A percentile compares a stretch with the other conserved stretches of the same genome.
These are phyloP conservation scores for Hymenoscyphus infarciens DNA, from an alignment of 2,329 filamentous ascomycete species.

Conservation along the genomic window DNA sequence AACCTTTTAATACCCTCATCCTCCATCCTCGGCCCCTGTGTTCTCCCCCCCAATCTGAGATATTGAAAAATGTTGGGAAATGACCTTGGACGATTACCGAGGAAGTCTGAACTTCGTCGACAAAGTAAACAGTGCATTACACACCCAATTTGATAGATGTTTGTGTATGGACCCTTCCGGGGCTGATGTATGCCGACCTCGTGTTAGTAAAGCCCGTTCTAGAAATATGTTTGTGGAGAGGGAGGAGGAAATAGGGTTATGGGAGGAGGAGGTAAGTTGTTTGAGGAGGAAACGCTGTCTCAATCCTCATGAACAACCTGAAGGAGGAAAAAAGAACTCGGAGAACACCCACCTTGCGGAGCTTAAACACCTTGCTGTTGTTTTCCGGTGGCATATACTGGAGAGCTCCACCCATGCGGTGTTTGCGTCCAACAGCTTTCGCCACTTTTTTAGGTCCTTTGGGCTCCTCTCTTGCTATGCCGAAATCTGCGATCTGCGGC, in stretches of 20 bases:
- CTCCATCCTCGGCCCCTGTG: neutral
- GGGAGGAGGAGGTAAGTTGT: too few relatives aligned
- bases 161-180: neutral
- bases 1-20: neutral
- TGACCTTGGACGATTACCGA: neutral
- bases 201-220: too few relatives aligned
- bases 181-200: too few relatives aligned
- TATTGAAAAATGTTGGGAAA: neutral
- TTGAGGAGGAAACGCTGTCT: too few relatives aligned
- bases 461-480: neutral
- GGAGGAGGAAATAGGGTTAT: too few relatives aligned
- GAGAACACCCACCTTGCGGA: neutral
- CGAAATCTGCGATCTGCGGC: neutral
- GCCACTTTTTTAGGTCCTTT: neutral
- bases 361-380: neutral
- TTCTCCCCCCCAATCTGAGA: neutral
- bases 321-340: too few relatives aligned
- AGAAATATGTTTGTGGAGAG: too few relatives aligned
- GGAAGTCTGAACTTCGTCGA: neutral
- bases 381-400: neutral
- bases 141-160: conserved; percentile 9
- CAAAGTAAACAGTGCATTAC: conserved; percentile 3
- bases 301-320: too few relatives aligned
- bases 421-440: neutral
- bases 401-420: neutral